Evolutionary conservation across 2,329 filamentous ascomycete genomes (phyloP).

Genomic region (Amauroascus niger): DNA sequence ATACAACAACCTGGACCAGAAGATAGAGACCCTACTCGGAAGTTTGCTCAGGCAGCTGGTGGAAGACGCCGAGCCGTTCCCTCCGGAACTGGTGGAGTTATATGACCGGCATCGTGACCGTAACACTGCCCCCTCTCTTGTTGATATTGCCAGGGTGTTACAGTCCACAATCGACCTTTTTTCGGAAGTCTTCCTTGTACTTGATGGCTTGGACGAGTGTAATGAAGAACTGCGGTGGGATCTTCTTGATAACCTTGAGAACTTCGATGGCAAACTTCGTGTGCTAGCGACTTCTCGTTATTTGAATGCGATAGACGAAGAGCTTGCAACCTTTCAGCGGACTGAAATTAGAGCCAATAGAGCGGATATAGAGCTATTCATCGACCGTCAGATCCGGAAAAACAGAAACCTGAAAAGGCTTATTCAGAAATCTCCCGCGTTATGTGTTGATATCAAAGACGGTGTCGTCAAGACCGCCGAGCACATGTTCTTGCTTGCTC

Average conservation of each 20-base stretch:
- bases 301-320: neutral
- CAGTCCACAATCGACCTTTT: neutral
- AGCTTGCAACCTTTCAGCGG: neutral
- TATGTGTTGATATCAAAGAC: constrained; percentile 15
- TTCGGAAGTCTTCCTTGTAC: constrained; percentile 15
- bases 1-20: constrained; percentile 1
- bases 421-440: neutral
- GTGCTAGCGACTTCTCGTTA: neutral
- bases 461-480: constrained; percentile 14
- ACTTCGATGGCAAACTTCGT: constrained; percentile 1
- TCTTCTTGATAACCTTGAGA: constrained; percentile 9
- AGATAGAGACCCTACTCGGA: neutral
- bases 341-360: constrained; percentile 8
- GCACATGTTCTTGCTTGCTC: constrained; percentile 25
- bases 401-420: constrained; percentile 8
- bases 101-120: constrained; percentile 11
- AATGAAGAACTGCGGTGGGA: constrained; percentile 4
- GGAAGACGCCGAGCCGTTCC: neutral
- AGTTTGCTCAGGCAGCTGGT: constrained; percentile 13
- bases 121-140: constrained; percentile 4
- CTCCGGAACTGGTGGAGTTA: constrained; percentile 2
- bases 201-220: constrained; percentile 22
- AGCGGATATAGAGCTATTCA: constrained; percentile 15
- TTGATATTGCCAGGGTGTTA: constrained; percentile 13
- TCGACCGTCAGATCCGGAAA: constrained; percentile 13